phyloP scores from a whole-genome alignment of 2,329 filamentous ascomycete species.

The Pyrenophora graminea region DNA sequence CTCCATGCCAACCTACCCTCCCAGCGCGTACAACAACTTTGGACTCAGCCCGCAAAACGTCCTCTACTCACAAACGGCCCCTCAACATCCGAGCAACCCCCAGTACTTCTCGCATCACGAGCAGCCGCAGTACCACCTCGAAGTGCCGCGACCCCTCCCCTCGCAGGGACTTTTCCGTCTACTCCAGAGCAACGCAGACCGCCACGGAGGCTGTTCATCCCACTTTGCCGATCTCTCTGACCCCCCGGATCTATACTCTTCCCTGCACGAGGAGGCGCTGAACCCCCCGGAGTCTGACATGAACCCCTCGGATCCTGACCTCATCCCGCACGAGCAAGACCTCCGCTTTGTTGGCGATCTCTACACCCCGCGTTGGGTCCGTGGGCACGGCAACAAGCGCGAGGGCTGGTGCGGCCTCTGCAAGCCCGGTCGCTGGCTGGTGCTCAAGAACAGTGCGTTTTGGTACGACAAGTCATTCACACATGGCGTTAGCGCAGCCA shows the following conservation, averaged over 20 bases:
- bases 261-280: constrained; percentile 72
- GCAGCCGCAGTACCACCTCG: constrained; percentile 55
- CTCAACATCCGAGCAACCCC: constrained; percentile 57
- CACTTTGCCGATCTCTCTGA: constrained; percentile 76
- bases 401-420: constrained; percentile 91
- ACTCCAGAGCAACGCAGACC: constrained; percentile 74
- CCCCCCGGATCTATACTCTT: constrained; percentile 76
- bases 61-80: constrained; percentile 50
- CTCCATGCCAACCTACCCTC: constrained; percentile 45
- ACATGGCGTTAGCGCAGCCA: constrained; percentile 82
- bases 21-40: constrained; percentile 37
- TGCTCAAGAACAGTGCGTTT: constrained; percentile 87
- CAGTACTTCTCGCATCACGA: constrained; percentile 56
- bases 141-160: constrained; percentile 63
- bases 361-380: constrained; percentile 82
- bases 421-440: constrained; percentile 82
- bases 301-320: constrained; percentile 75
- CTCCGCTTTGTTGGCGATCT: constrained; percentile 79
- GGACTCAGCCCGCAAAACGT: constrained; percentile 42
- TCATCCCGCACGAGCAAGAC: constrained; percentile 74
- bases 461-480: constrained; percentile 94
- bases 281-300: constrained; percentile 79
- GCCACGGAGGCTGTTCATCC: constrained; percentile 63
- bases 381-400: constrained; percentile 83
- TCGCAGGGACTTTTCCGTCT: constrained; percentile 75